Base-by-base conservation (phyloP, 2,329 filamentous ascomycete species). In the Cordyceps cicadae region DNA sequence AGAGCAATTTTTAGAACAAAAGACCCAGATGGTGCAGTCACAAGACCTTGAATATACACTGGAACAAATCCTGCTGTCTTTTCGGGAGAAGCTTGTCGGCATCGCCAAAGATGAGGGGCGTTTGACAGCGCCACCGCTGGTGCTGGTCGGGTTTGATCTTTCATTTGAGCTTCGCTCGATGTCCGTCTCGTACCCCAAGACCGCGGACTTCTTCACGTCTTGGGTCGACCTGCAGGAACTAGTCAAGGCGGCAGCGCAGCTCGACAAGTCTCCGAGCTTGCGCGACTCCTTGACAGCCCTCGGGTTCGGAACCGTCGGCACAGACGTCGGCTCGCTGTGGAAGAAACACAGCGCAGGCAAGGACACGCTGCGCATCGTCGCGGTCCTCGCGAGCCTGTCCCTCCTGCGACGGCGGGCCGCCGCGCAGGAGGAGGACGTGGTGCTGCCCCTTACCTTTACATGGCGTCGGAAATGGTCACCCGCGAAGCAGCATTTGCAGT, bases 151-250 rank as follows among this genome's bases (percentile, higher is more conserved):
- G 15, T 59, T 59, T 53, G 56, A 59, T 46, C 37, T 59, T 15
- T 24, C 49, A 1, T 59, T 59, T 46, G 56, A 59, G n/a, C 39
- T 53, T 46, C 29, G 56, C 37, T 52, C 21, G 14, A 5, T 53
- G 37, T 53, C 56, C 3, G 21, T 8, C 2, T 45, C 24, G n/a
- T 59, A 53, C 24, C 56, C 56, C 14, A 59, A 26, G n/a, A 34
- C 53, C 17, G 29, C 46, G 21, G 48, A 59, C 12, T 59, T 29
- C 56, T 53, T 59, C 19, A 14, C 49, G 8, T 46, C 49, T 1
- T 59, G 49, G 56, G 48, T 59, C 15, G 56, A 59, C 8, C 15
- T 52, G 56, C 56, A 59, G 45, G 56, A 53, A 46, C 56, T 59
- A 4, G 39, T 53, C 7, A 59, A 59, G 32, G 48, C 46, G 3